Percentiles rank a stretch among this genome's conserved stretches.
Conservation (phyloP, 1,284 basidiomycete genomes). For the Ganoderma sinense region DNA sequence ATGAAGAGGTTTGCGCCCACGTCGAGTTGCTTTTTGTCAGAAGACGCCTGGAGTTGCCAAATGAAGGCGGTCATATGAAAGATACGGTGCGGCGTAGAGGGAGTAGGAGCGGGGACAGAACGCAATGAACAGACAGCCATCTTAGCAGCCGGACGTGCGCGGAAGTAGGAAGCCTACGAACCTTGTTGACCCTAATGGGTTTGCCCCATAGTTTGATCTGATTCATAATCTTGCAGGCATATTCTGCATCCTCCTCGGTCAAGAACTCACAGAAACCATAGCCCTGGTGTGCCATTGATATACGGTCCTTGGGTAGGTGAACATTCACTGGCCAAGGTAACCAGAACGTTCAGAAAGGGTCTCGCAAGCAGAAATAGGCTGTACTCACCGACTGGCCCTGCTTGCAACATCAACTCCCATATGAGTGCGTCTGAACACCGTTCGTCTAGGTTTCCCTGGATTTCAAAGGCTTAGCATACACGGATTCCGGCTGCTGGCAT, state of each 20-base stretch:
- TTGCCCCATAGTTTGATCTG: conserved; percentile 99
- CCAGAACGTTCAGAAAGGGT: conserved; percentile 14
- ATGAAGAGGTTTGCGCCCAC: conserved; percentile 98
- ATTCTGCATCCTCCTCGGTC: conserved; percentile 98
- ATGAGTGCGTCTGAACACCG: conserved; percentile 92
- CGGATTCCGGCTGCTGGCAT: not conserved
- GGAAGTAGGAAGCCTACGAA: conserved; percentile 45
- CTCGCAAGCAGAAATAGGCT: not conserved
- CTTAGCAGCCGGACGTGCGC: conserved; percentile 5
- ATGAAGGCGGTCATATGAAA: conserved; percentile 5
- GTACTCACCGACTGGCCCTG: conserved; percentile 91
- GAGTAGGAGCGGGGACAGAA: conserved; percentile 4
- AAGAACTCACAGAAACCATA: conserved; percentile 99
- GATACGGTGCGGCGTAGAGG: conserved; percentile 4
- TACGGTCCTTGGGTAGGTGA: conserved; percentile 99
- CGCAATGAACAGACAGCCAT: conserved; percentile 5
- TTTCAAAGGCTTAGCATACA: not conserved
- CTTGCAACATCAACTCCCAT: conserved; percentile 99
- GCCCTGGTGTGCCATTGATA: conserved; percentile 97
- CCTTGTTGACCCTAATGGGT: conserved; percentile 98
- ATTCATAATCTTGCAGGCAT: conserved; percentile 99
- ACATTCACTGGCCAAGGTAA: conserved; percentile 94
- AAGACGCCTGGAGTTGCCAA: conserved; percentile 70
- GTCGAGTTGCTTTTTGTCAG: conserved; percentile 97
- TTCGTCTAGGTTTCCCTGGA: conserved; percentile 97